Base-by-base conservation (phyloP, 805 yeast genomes). In the Naumovozyma castellii region DNA sequence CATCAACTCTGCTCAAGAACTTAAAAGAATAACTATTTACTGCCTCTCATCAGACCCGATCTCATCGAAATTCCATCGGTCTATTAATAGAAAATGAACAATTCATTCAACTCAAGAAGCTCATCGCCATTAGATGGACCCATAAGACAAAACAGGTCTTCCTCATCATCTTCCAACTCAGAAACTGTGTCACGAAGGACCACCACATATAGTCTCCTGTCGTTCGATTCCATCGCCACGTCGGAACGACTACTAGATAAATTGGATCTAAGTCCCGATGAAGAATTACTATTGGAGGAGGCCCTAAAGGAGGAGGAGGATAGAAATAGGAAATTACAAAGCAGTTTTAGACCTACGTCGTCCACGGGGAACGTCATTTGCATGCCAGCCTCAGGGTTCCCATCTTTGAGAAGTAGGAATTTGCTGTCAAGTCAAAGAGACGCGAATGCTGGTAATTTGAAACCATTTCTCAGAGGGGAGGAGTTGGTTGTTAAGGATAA, bases 361-460 rank as follows among this genome's bases (percentile, higher is more conserved):
- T 5, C 13, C 8, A 13, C 42, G 48, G 28, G 44, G 41, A 52
- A 50, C 8, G 37, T 43, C 9, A 28, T 55, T 9, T 58, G 62
- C 42, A 41, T 54, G 35, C 65, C 65, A 2, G 65, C 65, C 3
- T 52, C 61, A 1, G 53, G 50, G n/a, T 60, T 60, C 30, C 59
- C 55, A 12, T 58, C 62, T 3, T 37, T 57, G 35, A 44, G 57
- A 38, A 41, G 37, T 15, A 22, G 27, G 10, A 6, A 22, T 6
- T 6, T 22, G 27, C 9, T 6, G 27, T 6, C 6, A 6, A 22
- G 10, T 22, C 27, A 22, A 10, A 22, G 27, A 22, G 27, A 22
- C 10, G 6, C 27, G 6, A 22, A 6, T 6, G 10, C 10, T 6
- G 10, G 10, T 10, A 22, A 22, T 22, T 10, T 22, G 10, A 22